phyloP scores from a whole-genome alignment of 371 early-diverging fungal species.

The Mortierella sp. region DNA sequence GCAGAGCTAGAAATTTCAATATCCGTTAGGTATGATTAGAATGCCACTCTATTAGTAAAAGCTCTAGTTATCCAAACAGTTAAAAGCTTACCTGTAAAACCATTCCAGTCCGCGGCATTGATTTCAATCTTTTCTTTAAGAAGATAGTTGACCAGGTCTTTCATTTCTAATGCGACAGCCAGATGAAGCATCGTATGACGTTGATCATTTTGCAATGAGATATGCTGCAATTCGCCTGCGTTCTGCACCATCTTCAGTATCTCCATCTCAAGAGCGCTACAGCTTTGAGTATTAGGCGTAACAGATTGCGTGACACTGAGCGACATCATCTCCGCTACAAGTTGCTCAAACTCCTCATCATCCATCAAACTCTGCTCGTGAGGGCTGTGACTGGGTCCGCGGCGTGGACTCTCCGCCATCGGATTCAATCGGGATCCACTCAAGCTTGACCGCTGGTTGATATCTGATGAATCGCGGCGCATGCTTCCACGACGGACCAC shows the following conservation, averaged over 20 bases:
- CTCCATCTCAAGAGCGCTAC: slow-evolving; percentile 34
- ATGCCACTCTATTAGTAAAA: neutral
- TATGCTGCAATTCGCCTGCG: slow-evolving; percentile 36
- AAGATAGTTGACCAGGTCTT: slow-evolving; percentile 31
- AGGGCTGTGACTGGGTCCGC: slow-evolving; percentile 34
- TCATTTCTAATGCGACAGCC: slow-evolving; percentile 49
- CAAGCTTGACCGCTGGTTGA: slow-evolving; percentile 18
- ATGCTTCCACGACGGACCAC: slow-evolving; percentile 49
- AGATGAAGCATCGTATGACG: slow-evolving; percentile 50
- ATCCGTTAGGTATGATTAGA: neutral
- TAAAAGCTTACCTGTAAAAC: slow-evolving; percentile 38
- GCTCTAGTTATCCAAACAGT: neutral
- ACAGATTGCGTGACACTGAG: slow-evolving; percentile 43
- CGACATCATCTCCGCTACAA: slow-evolving; percentile 54
- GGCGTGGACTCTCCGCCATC: slow-evolving; percentile 30
- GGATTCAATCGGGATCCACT: slow-evolving; percentile 35
- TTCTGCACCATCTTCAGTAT: slow-evolving; percentile 28
- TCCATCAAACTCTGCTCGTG: slow-evolving; percentile 28
- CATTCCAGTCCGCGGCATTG: slow-evolving; percentile 52
- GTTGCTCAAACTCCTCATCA: slow-evolving; percentile 49
- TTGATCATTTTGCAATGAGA: slow-evolving; percentile 48
- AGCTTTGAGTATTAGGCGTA: slow-evolving; percentile 23
- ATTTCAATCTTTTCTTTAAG: slow-evolving; percentile 46
- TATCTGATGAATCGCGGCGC: slow-evolving; percentile 54
- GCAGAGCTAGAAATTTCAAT: slow-evolving; percentile 27